Evolutionary conservation across 305 asterid genomes (phyloP), one percentile per base, ranked within the genome.

Genomic region (Fraxinus angustifolia): DNA sequence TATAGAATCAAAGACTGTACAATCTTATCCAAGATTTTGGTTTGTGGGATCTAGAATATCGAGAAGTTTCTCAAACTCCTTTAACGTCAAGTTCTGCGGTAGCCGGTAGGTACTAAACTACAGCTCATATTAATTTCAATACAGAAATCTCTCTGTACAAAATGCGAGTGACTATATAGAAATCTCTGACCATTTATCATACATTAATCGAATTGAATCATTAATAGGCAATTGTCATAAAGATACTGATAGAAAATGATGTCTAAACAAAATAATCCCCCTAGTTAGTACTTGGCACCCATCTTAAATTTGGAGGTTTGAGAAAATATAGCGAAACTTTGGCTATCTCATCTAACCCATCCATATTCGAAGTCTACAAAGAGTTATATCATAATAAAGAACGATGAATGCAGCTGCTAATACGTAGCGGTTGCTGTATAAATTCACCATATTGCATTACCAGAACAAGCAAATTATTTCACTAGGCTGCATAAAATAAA

Each of bases 391-490:
- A 79, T 21, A 35, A 7, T 80, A 65, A 62, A 42, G 14, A 23
- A 60, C 16, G 28, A 17, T 14, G 60, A 28, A 40, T 16, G 7
- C 21, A 56, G 11, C 17, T n/a, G 48, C 28, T 30, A 28, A 16
- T 23, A 35, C 56, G 33, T 53, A 26, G 33, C 2, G 30, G 36
- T 23, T 76, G 73, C 67, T 35, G 33, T 42, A 26, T 19, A 6
- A 30, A 28, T 38, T 33, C 50, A 83, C 65, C 30, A 48, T 28
- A 33, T 40, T 50, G 45, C 78, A 65, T 28, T 23, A 76, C 38
- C 50, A 79, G 73, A 72, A 56, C 68, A 60, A 79, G 77, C 72
- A 82, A 38, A 56, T 79, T 70, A 81, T 34, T 12, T 73, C 75
- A 71, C 35, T 62, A 4, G 16, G 73, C 16, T 0, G 38, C 48